Base-by-base conservation (phyloP, 2,329 filamentous ascomycete species). In the Monosporascus sp. region DNA sequence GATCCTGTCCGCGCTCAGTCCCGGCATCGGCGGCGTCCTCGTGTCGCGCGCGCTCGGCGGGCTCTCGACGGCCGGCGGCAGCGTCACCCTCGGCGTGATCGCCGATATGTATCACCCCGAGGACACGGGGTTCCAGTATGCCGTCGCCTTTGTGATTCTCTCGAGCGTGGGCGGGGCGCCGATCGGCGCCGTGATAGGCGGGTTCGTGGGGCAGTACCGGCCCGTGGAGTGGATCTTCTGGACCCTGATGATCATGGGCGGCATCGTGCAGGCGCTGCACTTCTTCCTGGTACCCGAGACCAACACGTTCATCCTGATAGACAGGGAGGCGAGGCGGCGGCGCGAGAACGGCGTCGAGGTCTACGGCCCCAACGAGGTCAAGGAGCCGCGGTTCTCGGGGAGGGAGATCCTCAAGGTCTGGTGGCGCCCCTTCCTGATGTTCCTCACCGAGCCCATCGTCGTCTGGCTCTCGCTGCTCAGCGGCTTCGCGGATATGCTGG, bases 171-270 rank as follows among this genome's bases (percentile, higher is more conserved):
- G 82, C 24, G 88, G 88, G 4, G 89, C 86, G 0, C 81, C 89
- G 5, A 73, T 91, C 2, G 88, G 88, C 0, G 87, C 88, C 7
- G 84, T 91, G 37, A 76, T 89, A n/a, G 88, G 88, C 60, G 88
- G 87, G 1, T 89, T 90, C 62, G 79, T 85, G 11, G 81, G 90
- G 66, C 67, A 79, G 28, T 83, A 81, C 60, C 74, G 87, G 0
- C 63, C 71, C 38, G 92, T 88, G 88, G 78, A 79, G 58, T 90
- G 87, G 87, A 83, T 78, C 50, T 90, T 93, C 65, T 93, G 88
- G 88, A 85, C 91, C 52, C 88, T 91, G 68, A 78, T 92, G 55
- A 89, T 91, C 60, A 82, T 92, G 50, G 88, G 89, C n/a, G 84
- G 71, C 11, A 78, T 81, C 31, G 81, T 89, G 2, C 87, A 91